Base-by-base conservation (phyloP, 768 basidiomycete genomes). In the Lactarius trivialis region DNA sequence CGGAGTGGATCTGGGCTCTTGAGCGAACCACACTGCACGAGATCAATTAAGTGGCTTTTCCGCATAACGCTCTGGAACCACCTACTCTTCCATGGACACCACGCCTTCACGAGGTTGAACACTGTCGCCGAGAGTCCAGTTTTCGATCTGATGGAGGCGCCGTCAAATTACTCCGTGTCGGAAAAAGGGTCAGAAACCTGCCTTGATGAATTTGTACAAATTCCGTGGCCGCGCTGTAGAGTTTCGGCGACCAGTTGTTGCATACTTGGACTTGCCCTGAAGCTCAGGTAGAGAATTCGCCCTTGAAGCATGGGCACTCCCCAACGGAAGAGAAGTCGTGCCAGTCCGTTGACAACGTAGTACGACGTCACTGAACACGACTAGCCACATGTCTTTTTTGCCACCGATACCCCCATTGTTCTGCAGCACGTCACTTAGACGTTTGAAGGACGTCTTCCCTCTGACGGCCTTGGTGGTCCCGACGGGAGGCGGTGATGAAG, bases 331-430 rank as follows among this genome's bases (percentile, higher is more conserved):
- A 8, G 87, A 89, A 0, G 97, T 99, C 7, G 88, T 88, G 11
- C 97, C 96, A 2, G 87, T 89, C 58, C 91, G 81, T 69, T 94
- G 91, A 72, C 95, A 98, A 51, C 93, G 83, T 39, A 99, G 75
- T 6, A 93, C 88, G 51, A 99, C 96, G 70, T 99, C 97, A 60
- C 94, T 95, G 78, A 99, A 98, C 15, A 87, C 84, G 2, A 99
- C 91, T 58, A 95, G 80, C 97, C 97, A 99, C 49, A 93, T 70
- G 68, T 99, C 96, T 70, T 88, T 86, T 77, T 89, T 91, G 34
- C 88, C 69, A 71, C 86, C 78, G 32, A 82, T 60, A n/a, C 79
- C 79, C 15, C 78, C 77, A 14, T 80, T 73, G 0, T 81, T 74
- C 60, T 85, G 79, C 37, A 97, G 78, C n/a, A 93, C 91, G 69